phyloP scores from a whole-genome alignment of 1,284 basidiomycete genomes.

The Apiotrichum veenhuisii region DNA sequence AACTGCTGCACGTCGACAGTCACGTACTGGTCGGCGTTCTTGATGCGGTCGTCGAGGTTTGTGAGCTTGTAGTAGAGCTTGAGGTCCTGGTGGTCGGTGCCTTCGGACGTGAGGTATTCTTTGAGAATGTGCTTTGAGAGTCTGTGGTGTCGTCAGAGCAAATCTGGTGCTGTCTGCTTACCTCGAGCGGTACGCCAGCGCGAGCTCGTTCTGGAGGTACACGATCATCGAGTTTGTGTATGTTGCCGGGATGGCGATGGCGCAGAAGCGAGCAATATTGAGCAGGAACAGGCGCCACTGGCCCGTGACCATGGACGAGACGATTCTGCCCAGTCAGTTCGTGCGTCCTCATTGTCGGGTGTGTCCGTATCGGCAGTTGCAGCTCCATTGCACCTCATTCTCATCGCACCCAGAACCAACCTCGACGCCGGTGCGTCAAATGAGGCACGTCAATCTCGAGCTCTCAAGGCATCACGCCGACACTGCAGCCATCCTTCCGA shows the following conservation, averaged over 20 bases:
- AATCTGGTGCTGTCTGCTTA: conserved; percentile 21
- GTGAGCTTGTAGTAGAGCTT: conserved; percentile 89
- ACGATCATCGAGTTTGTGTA: conserved; percentile 96
- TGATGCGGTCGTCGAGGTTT: conserved; percentile 89
- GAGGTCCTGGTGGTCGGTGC: conserved; percentile 37
- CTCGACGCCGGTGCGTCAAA: too few relatives aligned
- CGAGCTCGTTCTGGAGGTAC: conserved; percentile 89
- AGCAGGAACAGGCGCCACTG: conserved; percentile 73
- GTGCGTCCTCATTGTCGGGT: too few relatives aligned
- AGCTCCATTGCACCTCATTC: too few relatives aligned
- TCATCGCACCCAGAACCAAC: too few relatives aligned
- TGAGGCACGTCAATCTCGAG: too few relatives aligned
- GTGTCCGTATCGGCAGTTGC: too few relatives aligned
- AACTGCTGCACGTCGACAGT: conserved; percentile 95
- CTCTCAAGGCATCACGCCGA: too few relatives aligned
- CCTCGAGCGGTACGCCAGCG: conserved; percentile 85
- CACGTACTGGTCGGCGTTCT: conserved; percentile 80
- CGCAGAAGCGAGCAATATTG: conserved; percentile 84
- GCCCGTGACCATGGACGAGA: conserved; percentile 89
- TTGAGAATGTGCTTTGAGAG: conserved; percentile 78
- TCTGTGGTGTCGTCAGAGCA: too few relatives aligned
- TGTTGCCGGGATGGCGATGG: conserved; percentile 91
- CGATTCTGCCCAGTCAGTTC: conserved; percentile 61
- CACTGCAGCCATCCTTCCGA: too few relatives aligned
- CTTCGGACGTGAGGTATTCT: conserved; percentile 60